Conservation (phyloP, 1,284 basidiomycete species). For the Ustilago trichophora region DNA sequence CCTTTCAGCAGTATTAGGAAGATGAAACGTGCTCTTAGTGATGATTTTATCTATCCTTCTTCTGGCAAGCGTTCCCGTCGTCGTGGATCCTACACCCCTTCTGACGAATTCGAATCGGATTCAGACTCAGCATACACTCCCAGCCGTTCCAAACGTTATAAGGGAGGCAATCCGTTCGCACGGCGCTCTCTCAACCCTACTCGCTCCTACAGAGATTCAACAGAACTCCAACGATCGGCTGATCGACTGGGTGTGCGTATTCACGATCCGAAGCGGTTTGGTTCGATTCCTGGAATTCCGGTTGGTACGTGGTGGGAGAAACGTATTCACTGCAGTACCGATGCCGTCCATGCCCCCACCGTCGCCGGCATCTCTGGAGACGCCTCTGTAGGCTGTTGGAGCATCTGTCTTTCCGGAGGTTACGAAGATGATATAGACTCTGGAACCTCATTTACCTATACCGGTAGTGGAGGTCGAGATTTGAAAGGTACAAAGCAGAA, state of each 20-base stretch:
- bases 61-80: too few relatives aligned
- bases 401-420: constrained; percentile 78
- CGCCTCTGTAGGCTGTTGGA: constrained; percentile 75
- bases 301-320: constrained; percentile 45
- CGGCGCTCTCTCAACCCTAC: too few relatives aligned
- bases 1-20: too few relatives aligned
- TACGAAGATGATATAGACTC: constrained; percentile 85
- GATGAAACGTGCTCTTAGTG: neutral
- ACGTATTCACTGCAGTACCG: constrained; percentile 45
- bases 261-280: constrained; percentile 53
- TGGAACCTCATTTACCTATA: constrained; percentile 79
- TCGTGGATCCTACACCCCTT: too few relatives aligned
- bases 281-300: constrained; percentile 66
- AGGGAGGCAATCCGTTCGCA: too few relatives aligned
- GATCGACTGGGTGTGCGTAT: constrained; percentile 32
- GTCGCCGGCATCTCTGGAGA: constrained; percentile 80
- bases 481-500: constrained; percentile 78
- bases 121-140: too few relatives aligned
- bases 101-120: too few relatives aligned
- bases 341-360: constrained; percentile 70
- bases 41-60: neutral
- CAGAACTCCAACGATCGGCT: constrained; percentile 20
- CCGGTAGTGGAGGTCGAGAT: constrained; percentile 76
- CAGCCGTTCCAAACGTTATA: too few relatives aligned
- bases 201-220: too few relatives aligned